Percentiles rank a stretch among this genome's conserved stretches.
Evolutionary conservation across 163 green algal genomes (phyloP).

Genomic region (Prototheca cutis): DNA sequence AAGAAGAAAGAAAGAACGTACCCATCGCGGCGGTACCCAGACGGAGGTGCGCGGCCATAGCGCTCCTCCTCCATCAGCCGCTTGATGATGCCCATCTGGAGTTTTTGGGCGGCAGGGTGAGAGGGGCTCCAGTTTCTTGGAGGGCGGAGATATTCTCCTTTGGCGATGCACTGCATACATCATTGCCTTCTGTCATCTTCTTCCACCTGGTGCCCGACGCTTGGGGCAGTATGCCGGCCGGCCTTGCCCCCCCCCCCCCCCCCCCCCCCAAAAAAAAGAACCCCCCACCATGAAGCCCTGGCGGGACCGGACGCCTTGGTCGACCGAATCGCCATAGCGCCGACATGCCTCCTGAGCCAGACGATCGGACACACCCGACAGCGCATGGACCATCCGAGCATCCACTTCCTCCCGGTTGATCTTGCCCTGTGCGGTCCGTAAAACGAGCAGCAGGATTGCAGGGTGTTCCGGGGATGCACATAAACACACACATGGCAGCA

Average conservation of each 20-base stretch:
- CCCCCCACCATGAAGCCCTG: conserved; percentile 33
- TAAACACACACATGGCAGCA: background rate
- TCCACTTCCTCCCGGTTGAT: conserved; percentile 19
- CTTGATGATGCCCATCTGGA: conserved; percentile 35
- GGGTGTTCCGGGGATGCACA: too few relatives aligned
- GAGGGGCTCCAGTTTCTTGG: too few relatives aligned
- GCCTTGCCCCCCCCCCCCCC: too few relatives aligned
- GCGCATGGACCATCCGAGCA: conserved; percentile 20
- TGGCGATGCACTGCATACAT: too few relatives aligned
- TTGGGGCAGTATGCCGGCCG: too few relatives aligned
- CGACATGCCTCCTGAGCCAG: conserved; percentile 19
- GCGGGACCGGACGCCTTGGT: conserved; percentile 19
- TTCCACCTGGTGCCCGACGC: too few relatives aligned
- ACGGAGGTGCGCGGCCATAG: background rate
- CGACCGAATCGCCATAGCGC: conserved; percentile 14
- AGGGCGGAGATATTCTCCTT: too few relatives aligned
- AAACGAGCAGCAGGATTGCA: too few relatives aligned
- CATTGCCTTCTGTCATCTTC: too few relatives aligned
- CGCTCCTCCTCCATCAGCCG: conserved; percentile 21
- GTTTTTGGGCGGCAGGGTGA: too few relatives aligned
- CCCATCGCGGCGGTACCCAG: background rate
- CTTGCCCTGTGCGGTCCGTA: conserved; percentile 14
- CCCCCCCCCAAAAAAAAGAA: too few relatives aligned
- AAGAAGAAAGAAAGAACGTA: too few relatives aligned
- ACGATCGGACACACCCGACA: conserved; percentile 12